A percentile compares a stretch with the other conserved stretches of the same genome.
Evolutionary conservation across 2,329 filamentous ascomycete genomes (phyloP).

Genomic region (Diaporthe ilicicola): DNA sequence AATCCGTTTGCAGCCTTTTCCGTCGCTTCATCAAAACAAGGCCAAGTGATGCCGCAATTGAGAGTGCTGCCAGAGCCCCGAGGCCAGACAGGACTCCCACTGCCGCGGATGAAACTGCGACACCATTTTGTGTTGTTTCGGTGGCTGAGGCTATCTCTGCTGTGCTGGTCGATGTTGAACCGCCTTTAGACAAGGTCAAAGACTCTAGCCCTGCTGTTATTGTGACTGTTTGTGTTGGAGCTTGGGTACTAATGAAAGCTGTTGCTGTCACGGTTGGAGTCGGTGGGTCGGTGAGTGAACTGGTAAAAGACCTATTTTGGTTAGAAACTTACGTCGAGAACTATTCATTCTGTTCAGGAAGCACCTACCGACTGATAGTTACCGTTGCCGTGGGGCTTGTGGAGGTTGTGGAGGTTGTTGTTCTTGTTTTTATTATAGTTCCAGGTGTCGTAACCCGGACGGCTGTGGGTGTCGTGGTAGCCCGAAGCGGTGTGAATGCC

Average conservation of each 20-base stretch:
- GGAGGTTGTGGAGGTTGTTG: neutral
- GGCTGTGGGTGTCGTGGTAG: neutral
- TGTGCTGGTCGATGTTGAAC: neutral
- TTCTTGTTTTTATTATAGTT: neutral
- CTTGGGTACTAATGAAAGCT: neutral
- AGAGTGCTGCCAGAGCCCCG: neutral
- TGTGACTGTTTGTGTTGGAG: constrained; percentile 3
- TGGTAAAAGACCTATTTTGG: neutral
- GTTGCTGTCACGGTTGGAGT: neutral
- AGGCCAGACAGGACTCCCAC: neutral
- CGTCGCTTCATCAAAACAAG: neutral
- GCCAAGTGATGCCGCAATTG: neutral
- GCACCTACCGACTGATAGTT: neutral
- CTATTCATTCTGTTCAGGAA: too few species aligned
- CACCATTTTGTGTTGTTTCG: neutral
- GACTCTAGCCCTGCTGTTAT: neutral
- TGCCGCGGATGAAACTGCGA: neutral
- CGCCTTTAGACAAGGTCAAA: neutral
- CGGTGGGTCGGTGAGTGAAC: neutral
- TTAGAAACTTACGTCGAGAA: neutral
- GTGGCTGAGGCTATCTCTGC: neutral
- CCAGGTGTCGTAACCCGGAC: too few species aligned
- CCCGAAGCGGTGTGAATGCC: neutral
- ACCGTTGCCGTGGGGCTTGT: neutral
- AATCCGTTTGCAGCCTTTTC: neutral